Percentiles rank a stretch among this genome's conserved stretches.
These are phyloP conservation scores for barrel medic (Medicago truncatula) DNA, from an alignment of 306 rosid genomes.

Conservation along the genomic window MtrunA17r5.0-ANR NC_053048.1:46387001-46387500, in stretches of 20 bases:
- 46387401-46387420: too few relatives aligned
- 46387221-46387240: constrained; percentile 54
- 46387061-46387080: constrained; percentile 9
- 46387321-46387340: constrained; percentile 33
- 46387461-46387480: not conserved
- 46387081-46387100: constrained; percentile 68
- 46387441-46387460: too few relatives aligned
- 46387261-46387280: constrained; percentile 58
- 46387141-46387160: constrained; percentile 51
- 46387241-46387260: constrained; percentile 53
- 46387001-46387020: constrained; percentile 16
- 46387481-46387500: constrained; percentile 5
- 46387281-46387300: constrained; percentile 52
- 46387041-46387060: constrained; percentile 20
- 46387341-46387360: constrained; percentile 6
- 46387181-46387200: constrained; percentile 71
- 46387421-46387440: too few relatives aligned
- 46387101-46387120: constrained; percentile 75
- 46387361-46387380: not conserved
- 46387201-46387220: constrained; percentile 69
- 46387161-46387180: constrained; percentile 64
- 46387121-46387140: constrained; percentile 44
- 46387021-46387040: not conserved
- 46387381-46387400: too few relatives aligned
- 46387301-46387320: constrained; percentile 63